Evolutionary conservation across 768 basidiomycete species (phyloP).

Genomic region (Tulasnella sp.): DNA sequence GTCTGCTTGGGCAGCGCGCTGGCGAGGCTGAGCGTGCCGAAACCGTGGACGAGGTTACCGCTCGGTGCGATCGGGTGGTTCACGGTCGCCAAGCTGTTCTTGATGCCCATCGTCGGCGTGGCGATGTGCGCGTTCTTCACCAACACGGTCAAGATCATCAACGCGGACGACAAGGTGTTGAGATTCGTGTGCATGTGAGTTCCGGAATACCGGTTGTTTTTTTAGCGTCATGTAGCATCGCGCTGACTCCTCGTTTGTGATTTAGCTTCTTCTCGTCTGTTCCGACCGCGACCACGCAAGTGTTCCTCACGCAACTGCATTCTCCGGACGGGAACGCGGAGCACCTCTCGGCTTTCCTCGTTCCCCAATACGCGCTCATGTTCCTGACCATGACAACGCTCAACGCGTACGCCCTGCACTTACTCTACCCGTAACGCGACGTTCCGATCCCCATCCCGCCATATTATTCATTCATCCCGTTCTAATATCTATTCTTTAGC

Average conservation of each 20-base stretch:
- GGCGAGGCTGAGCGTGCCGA: conserved; percentile 44
- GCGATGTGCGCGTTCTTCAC: conserved; percentile 42
- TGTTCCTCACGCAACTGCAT: conserved; percentile 47
- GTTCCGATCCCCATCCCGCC: not conserved
- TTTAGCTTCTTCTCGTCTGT: conserved; percentile 50
- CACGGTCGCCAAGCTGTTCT: conserved; percentile 42
- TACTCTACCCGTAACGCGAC: conserved; percentile 24
- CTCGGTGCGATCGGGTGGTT: conserved; percentile 43
- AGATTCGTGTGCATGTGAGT: conserved; percentile 60
- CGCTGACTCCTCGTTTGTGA: not conserved
- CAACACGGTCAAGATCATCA: conserved; percentile 33
- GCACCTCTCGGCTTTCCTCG: conserved; percentile 48
- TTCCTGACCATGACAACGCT: conserved; percentile 29
- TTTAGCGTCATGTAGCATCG: not conserved
- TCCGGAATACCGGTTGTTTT: not conserved
- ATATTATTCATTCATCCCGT: not conserved
- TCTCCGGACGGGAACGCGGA: conserved; percentile 55
- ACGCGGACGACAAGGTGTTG: conserved; percentile 43
- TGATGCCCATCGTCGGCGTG: conserved; percentile 52
- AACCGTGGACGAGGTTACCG: conserved; percentile 25
- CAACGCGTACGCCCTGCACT: conserved; percentile 28
- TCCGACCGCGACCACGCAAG: conserved; percentile 51
- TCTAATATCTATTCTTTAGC: not conserved
- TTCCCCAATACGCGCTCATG: conserved; percentile 42
- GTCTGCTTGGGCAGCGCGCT: conserved; percentile 52